phyloP scores from a whole-genome alignment of 805 yeast genomes.

The Spathaspora arborariae region DNA sequence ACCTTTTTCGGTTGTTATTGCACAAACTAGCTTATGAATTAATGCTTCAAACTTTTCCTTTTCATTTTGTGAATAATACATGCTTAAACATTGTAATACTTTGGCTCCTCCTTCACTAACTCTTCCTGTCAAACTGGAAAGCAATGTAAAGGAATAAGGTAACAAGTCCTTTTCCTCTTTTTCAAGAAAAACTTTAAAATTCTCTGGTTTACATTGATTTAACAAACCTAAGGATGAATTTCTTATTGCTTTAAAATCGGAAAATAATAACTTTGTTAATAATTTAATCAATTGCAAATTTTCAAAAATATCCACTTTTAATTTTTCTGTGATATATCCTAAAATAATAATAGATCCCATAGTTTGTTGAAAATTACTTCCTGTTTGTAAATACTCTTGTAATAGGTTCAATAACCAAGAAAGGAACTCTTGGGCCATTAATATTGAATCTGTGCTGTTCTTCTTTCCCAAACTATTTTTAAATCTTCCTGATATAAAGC shows the following conservation, averaged over 20 bases:
- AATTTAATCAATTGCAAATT: conserved; percentile 35
- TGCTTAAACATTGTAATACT: conserved; percentile 49
- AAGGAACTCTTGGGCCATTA: conserved; percentile 5
- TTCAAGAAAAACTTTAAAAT: background rate
- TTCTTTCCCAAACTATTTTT: conserved; percentile 51
- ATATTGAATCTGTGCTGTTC: background rate
- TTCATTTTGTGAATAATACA: conserved; percentile 24
- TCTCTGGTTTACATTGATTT: background rate
- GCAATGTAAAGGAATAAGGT: conserved; percentile 12
- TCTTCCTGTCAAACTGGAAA: conserved; percentile 49
- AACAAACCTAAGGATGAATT: conserved; percentile 33
- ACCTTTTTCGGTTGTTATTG: conserved; percentile 14
- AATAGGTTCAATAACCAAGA: conserved; percentile 21
- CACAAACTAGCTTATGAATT: background rate
- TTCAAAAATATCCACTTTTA: conserved; percentile 1
- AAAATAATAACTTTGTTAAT: conserved; percentile 58
- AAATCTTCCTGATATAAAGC: conserved; percentile 54
- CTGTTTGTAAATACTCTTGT: conserved; percentile 47
- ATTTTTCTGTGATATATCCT: conserved; percentile 1
- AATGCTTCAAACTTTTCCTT: conserved; percentile 10
- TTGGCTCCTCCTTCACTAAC: conserved; percentile 80
- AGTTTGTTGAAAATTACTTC: conserved; percentile 41
- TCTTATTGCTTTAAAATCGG: conserved; percentile 78
- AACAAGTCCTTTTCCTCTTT: conserved; percentile 1
- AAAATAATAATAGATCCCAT: conserved; percentile 8